Percentiles rank a stretch among this genome's conserved stretches.
phyloP scores from a whole-genome alignment of 371 early-diverging fungal species.

The Mucor irregularis region DNA sequence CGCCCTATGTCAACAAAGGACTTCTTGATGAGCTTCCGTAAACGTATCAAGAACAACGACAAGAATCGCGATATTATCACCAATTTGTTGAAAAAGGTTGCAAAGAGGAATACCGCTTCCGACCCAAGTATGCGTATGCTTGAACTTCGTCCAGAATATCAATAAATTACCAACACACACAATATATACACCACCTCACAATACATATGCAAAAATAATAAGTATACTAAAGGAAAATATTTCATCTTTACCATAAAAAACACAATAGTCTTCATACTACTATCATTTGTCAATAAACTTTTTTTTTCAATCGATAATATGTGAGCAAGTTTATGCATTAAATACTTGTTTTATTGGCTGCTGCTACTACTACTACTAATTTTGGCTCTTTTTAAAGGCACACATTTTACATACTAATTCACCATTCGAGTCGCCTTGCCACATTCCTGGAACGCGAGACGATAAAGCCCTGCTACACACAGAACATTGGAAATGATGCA shows the following conservation, averaged over 20 bases:
- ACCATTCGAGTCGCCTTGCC: slow-evolving; percentile 20
- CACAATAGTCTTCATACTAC: too few species aligned
- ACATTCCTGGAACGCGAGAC: slow-evolving; percentile 34
- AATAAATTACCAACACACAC: too few species aligned
- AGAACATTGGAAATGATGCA: slow-evolving; percentile 54
- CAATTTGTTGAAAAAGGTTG: slow-evolving; percentile 63
- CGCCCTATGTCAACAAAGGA: slow-evolving; percentile 66
- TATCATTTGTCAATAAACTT: too few species aligned
- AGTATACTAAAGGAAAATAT: too few species aligned
- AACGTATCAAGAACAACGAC: slow-evolving; percentile 66
- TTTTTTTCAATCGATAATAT: too few species aligned
- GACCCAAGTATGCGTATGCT: slow-evolving; percentile 44
- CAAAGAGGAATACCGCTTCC: slow-evolving; percentile 47
- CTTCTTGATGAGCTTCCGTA: slow-evolving; percentile 64
- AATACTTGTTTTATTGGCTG: too few species aligned
- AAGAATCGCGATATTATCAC: slow-evolving; percentile 64
- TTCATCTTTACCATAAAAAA: too few species aligned
- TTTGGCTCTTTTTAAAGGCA: slow-evolving; percentile 3
- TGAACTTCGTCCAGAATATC: slow-evolving; percentile 50
- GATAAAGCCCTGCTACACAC: slow-evolving; percentile 47
- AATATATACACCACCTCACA: too few species aligned
- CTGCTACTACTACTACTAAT: neutral
- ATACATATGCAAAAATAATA: neutral
- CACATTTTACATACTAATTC: slow-evolving; percentile 30
- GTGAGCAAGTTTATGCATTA: too few species aligned